A percentile compares a stretch with the other conserved stretches of the same genome.
These are phyloP conservation scores for Populus davidiana DNA, from an alignment of 345 rosid genomes.

Conservation along the genomic window DNA sequence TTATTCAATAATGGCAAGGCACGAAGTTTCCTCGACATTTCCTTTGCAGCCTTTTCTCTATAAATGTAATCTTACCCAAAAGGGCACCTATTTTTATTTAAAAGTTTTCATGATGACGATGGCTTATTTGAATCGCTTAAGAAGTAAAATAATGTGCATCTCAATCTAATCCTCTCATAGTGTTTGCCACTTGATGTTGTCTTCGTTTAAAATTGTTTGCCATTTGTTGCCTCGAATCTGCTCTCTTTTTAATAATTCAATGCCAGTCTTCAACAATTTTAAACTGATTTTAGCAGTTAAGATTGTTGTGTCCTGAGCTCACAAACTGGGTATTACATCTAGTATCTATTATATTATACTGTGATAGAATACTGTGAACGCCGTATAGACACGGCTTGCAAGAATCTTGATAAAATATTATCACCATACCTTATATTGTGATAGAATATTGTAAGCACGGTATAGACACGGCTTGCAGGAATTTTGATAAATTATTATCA, in stretches of 20 bases:
- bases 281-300: too few species aligned
- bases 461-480: too few species aligned
- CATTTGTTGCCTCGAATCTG: neutral
- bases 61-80: too few species aligned
- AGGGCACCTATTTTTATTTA: too few species aligned
- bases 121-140: neutral
- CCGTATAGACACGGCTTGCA: too few species aligned
- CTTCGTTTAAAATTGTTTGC: neutral
- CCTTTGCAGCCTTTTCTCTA: neutral
- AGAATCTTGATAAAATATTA: too few species aligned
- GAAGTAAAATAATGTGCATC: neutral
- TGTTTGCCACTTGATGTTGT: neutral
- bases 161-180: neutral
- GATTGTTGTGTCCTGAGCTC: neutral
- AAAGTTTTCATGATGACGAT: neutral
- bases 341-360: neutral
- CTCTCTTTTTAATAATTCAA: too few species aligned
- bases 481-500: too few species aligned
- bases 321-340: neutral
- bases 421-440: too few species aligned
- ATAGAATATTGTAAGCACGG: too few species aligned
- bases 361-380: too few species aligned
- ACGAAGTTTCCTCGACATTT: conserved; percentile 45
- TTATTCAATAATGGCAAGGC: neutral
- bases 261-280: neutral